A percentile compares a stretch with the other conserved stretches of the same genome.
Evolutionary conservation across 2,329 filamentous ascomycete genomes (phyloP).

Genomic region (Cladophialophora psammophila): DNA sequence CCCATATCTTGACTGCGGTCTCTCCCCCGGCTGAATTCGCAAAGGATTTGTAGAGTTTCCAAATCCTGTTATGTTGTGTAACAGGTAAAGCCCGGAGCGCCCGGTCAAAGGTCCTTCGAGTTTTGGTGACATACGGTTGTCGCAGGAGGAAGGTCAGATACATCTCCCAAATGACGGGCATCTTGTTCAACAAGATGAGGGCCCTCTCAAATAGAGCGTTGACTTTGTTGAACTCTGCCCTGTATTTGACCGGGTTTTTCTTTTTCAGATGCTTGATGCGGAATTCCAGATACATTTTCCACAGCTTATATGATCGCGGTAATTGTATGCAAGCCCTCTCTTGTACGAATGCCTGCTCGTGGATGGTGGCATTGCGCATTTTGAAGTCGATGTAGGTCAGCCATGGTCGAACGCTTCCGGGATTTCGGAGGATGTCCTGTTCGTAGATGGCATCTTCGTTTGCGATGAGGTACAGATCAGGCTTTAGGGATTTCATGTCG

Average conservation of each 20-base stretch:
- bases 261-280: conserved; percentile 80
- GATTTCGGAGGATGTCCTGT: conserved; percentile 88
- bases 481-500: conserved; percentile 31
- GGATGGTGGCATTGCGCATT: conserved; percentile 78
- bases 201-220: conserved; percentile 94
- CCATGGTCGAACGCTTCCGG: conserved; percentile 90
- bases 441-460: conserved; percentile 96
- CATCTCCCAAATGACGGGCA: conserved; percentile 98
- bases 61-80: conserved; percentile 94
- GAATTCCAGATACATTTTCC: conserved; percentile 95
- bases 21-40: conserved; percentile 88
- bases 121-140: conserved; percentile 89
- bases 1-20: conserved; percentile 92
- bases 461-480: conserved; percentile 49
- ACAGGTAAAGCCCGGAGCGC: conserved; percentile 89
- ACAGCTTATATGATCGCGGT: conserved; percentile 95
- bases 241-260: conserved; percentile 81
- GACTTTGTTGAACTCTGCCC: conserved; percentile 86
- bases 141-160: conserved; percentile 89
- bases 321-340: conserved; percentile 90
- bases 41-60: conserved; percentile 89
- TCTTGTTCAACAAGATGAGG: conserved; percentile 93
- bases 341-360: conserved; percentile 87
- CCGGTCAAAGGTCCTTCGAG: conserved; percentile 87
- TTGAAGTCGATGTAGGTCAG: conserved; percentile 94